phyloP scores from a whole-genome alignment of 495 filamentous ascomycete genomes.

The Penicillium diatomitis region DNA sequence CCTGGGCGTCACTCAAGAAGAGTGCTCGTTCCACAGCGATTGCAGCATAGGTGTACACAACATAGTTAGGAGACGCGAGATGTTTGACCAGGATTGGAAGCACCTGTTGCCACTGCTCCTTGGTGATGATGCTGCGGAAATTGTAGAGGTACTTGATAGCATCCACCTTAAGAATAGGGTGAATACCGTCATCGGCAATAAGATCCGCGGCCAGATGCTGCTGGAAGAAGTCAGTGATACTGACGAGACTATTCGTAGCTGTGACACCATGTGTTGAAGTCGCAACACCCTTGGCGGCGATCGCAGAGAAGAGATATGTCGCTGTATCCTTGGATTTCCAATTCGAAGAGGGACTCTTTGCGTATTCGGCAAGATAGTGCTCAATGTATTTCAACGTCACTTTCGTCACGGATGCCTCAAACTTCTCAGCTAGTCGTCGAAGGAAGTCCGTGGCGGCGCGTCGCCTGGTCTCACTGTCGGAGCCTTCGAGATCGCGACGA shows the following conservation, averaged over 20 bases:
- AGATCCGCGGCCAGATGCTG: conserved; percentile 80
- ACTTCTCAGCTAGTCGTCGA: conserved; percentile 74
- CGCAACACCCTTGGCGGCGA: conserved; percentile 80
- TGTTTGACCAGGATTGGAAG: conserved; percentile 88
- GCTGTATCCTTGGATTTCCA: conserved; percentile 98
- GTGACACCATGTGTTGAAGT: conserved; percentile 82
- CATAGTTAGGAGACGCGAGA: conserved; percentile 76
- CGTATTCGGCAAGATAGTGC: conserved; percentile 63
- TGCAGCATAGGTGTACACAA: conserved; percentile 93
- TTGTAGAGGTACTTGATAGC: conserved; percentile 95
- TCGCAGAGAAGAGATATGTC: conserved; percentile 86
- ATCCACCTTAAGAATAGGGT: conserved; percentile 90
- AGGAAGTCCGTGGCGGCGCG: conserved; percentile 92
- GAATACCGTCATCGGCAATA: conserved; percentile 49
- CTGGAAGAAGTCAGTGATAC: conserved; percentile 89
- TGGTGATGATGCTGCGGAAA: conserved; percentile 84
- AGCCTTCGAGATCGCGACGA: conserved; percentile 88
- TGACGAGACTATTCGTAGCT: conserved; percentile 72
- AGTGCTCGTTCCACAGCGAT: conserved; percentile 88
- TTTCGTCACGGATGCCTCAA: conserved; percentile 71
- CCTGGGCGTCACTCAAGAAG: conserved; percentile 62
- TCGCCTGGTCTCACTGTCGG: conserved; percentile 85
- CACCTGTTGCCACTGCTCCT: conserved; percentile 77
- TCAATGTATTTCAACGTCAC: conserved; percentile 76
- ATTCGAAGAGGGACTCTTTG: conserved; percentile 56